Evolutionary conservation across 495 filamentous ascomycete genomes (phyloP).

Genomic region (Tuber aestivum): DNA sequence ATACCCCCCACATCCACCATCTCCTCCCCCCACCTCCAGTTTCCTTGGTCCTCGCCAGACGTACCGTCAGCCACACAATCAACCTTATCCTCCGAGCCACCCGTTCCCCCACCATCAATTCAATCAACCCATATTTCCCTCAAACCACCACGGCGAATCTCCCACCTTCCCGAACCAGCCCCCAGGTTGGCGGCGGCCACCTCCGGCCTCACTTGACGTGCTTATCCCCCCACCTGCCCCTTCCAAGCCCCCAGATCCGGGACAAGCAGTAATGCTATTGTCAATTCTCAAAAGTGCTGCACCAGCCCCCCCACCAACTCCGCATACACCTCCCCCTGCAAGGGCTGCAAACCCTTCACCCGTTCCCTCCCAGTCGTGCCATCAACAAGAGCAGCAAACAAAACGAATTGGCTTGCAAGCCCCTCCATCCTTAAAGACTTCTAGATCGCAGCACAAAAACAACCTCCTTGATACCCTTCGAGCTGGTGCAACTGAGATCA

Average conservation of each 20-base stretch:
- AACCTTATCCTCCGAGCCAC: slow-evolving; percentile 55
- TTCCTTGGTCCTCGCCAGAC: slow-evolving; percentile 11
- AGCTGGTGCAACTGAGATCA: not conserved
- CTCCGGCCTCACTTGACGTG: slow-evolving; percentile 21
- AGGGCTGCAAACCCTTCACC: slow-evolving; percentile 6
- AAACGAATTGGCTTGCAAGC: not conserved
- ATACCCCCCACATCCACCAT: slow-evolving; percentile 16
- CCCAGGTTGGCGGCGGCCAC: slow-evolving; percentile 9
- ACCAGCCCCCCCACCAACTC: slow-evolving; percentile 17
- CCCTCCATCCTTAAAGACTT: slow-evolving; percentile 12
- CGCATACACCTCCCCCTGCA: slow-evolving; percentile 13
- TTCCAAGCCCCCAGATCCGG: slow-evolving; percentile 24
- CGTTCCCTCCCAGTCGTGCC: not conserved
- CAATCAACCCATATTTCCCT: slow-evolving; percentile 13
- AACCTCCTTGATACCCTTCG: slow-evolving; percentile 13
- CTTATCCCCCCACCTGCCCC: slow-evolving; percentile 12
- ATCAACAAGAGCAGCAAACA: slow-evolving; percentile 3
- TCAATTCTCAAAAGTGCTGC: slow-evolving; percentile 38
- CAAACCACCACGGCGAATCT: slow-evolving; percentile 8
- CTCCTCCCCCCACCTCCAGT: slow-evolving; percentile 32
- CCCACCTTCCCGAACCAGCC: slow-evolving; percentile 11
- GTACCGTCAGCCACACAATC: slow-evolving; percentile 56
- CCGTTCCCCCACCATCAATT: slow-evolving; percentile 46
- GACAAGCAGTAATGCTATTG: slow-evolving; percentile 33
- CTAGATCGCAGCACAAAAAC: slow-evolving; percentile 20